A percentile compares a stretch with the other conserved stretches of the same genome.
phyloP scores from a whole-genome alignment of 2,329 filamentous ascomycete species.

The Penicillium sp. region DNA sequence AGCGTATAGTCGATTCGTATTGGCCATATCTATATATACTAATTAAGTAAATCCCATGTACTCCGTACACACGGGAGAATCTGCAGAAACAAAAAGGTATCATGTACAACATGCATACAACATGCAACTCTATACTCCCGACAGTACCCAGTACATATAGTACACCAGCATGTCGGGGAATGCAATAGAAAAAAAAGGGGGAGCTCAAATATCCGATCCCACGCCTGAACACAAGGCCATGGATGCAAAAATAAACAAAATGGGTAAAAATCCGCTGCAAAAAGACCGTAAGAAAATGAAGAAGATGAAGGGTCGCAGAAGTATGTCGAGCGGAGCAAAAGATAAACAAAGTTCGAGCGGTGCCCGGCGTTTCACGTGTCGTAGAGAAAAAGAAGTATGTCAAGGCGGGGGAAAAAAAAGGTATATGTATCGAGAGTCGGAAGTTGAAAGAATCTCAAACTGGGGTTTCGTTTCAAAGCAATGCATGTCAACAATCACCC shows the following conservation, averaged over 20 bases:
- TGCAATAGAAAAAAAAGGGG: conserved; percentile 23
- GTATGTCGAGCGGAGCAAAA: conserved; percentile 9
- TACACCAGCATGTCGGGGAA: conserved; percentile 15
- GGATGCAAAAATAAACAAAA: conserved; percentile 23
- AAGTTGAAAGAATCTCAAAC: neutral
- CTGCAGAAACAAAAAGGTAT: conserved; percentile 29
- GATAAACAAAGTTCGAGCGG: conserved; percentile 4
- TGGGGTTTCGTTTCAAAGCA: neutral
- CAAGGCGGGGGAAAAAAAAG: neutral
- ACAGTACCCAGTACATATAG: conserved; percentile 14
- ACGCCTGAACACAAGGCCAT: conserved; percentile 18
- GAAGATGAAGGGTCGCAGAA: conserved; percentile 11
- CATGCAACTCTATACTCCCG: conserved; percentile 33
- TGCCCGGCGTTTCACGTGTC: conserved; percentile 12
- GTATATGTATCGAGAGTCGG: conserved; percentile 5
- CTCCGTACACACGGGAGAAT: conserved; percentile 3
- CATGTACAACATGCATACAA: conserved; percentile 39
- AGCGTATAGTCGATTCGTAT: conserved; percentile 4
- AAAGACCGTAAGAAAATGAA: conserved; percentile 18
- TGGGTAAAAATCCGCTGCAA: conserved; percentile 22
- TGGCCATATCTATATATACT: conserved; percentile 11
- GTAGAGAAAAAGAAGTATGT: conserved; percentile 8
- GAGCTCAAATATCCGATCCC: conserved; percentile 10
- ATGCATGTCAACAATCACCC: conserved; percentile 24
- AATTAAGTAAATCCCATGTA: conserved; percentile 8